A percentile compares a stretch with the other conserved stretches of the same genome.
These are phyloP conservation scores for Stromatinia cepivora DNA, from an alignment of 2,329 filamentous ascomycete genomes.

Conservation along the genomic window DNA sequence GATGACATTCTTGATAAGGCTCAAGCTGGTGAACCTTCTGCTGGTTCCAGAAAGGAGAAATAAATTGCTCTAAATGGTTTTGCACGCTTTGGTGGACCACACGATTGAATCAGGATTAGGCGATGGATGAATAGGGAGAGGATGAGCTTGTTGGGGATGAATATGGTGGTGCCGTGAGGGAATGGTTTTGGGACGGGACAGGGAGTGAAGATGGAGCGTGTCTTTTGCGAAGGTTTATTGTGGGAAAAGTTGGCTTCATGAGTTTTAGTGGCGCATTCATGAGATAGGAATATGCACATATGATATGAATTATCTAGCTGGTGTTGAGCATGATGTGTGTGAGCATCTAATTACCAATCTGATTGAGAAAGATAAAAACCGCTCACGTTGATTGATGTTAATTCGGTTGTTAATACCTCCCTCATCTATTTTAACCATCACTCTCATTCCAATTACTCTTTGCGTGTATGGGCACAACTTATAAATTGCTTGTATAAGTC, in stretches of 20 bases:
- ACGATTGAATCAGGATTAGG: not conserved
- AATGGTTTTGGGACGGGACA: not conserved
- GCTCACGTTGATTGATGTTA: not conserved
- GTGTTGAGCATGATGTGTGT: not conserved
- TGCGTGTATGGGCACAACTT: no score
- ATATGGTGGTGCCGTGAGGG: not conserved
- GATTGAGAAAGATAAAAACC: not conserved
- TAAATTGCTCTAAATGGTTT: not conserved
- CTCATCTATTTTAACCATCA: not conserved
- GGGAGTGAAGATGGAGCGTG: not conserved
- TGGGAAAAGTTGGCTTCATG: constrained; percentile 8
- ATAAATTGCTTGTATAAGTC: not conserved
- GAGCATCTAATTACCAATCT: not conserved
- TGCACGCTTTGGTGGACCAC: constrained; percentile 6
- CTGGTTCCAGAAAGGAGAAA: constrained; percentile 16
- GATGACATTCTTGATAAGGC: constrained; percentile 15
- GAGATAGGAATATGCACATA: constrained; percentile 1
- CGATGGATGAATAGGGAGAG: not conserved
- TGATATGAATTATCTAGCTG: not conserved
- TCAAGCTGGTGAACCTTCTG: constrained; percentile 14
- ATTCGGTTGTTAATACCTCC: not conserved
- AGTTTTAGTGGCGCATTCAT: constrained; percentile 8
- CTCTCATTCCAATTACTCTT: not conserved
- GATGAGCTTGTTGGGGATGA: not conserved
- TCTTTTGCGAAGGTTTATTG: not conserved